These are phyloP conservation scores for Thraustochytrium striatum DNA, from an alignment of 352 stramenopile genomes.

Conservation along the genomic window DNA sequence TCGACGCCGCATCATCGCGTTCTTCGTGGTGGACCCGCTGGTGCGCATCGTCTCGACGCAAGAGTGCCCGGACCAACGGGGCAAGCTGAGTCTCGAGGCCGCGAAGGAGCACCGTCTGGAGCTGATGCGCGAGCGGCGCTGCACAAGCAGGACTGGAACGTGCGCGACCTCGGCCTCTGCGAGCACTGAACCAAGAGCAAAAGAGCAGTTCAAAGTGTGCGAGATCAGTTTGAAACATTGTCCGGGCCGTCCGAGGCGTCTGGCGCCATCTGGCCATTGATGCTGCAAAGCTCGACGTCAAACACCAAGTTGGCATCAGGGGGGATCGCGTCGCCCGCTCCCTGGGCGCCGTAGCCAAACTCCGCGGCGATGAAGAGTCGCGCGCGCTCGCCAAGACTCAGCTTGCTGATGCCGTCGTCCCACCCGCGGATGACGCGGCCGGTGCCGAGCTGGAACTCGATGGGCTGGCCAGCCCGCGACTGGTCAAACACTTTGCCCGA, in stretches of 20 bases:
- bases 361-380: constrained; percentile 72
- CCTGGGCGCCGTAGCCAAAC: constrained; percentile 78
- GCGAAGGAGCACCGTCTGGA: constrained; percentile 32
- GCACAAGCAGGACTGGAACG: constrained; percentile 50
- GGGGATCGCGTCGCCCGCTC: constrained; percentile 71
- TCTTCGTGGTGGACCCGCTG: constrained; percentile 50
- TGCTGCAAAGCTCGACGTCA: constrained; percentile 77
- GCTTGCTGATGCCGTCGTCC: constrained; percentile 78
- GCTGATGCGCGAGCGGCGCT: constrained; percentile 48
- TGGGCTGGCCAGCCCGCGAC: constrained; percentile 18
- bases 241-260: too few relatives aligned
- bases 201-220: too few relatives aligned
- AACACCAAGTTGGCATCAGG: constrained; percentile 82
- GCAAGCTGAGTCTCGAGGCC: constrained; percentile 21
- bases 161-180: constrained; percentile 25
- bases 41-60: constrained; percentile 47
- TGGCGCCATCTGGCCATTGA: constrained; percentile 15
- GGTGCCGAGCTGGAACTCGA: constrained; percentile 52
- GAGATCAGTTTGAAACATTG: too few relatives aligned
- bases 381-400: constrained; percentile 78
- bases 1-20: constrained; percentile 43
- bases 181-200: too few relatives aligned
- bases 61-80: constrained; percentile 47
- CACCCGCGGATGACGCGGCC: constrained; percentile 76
- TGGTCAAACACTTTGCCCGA: constrained; percentile 52